phyloP scores from a whole-genome alignment of 78 protist species.

The Dictyostelium citrinum region DNA sequence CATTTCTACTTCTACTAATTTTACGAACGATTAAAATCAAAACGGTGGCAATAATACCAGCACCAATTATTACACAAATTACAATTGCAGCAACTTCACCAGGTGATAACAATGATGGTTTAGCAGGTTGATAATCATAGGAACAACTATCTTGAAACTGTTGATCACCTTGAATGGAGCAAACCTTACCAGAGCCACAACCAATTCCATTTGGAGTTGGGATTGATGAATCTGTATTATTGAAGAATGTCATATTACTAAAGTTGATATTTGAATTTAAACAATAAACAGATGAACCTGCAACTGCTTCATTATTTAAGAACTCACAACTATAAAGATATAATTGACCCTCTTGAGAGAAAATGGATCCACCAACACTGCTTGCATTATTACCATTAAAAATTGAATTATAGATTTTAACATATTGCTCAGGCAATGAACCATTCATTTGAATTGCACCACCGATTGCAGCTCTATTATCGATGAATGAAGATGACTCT shows the following conservation, averaged over 20 bases:
- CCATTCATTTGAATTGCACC: not conserved
- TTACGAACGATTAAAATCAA: not conserved
- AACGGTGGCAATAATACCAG: not conserved
- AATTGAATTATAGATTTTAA: not conserved
- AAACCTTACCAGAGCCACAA: not conserved
- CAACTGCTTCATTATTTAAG: not conserved
- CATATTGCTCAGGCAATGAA: not conserved
- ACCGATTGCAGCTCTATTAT: not conserved
- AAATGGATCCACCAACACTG: not conserved
- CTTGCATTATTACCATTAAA: not conserved
- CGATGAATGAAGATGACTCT: not conserved
- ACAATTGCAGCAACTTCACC: not conserved
- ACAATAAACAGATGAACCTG: slow-evolving; percentile 6
- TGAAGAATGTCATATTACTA: not conserved
- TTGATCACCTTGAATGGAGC: not conserved
- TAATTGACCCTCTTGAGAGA: not conserved
- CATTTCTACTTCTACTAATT: not conserved
- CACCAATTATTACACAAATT: not conserved
- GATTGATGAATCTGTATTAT: not conserved
- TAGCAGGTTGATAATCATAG: not conserved
- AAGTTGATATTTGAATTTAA: not conserved
- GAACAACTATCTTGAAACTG: not conserved
- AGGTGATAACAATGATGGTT: not conserved
- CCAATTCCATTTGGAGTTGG: not conserved
- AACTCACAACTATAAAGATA: not conserved